Conservation (phyloP, 108 stramenopile genomes). For the Fistulifera solaris region DNA sequence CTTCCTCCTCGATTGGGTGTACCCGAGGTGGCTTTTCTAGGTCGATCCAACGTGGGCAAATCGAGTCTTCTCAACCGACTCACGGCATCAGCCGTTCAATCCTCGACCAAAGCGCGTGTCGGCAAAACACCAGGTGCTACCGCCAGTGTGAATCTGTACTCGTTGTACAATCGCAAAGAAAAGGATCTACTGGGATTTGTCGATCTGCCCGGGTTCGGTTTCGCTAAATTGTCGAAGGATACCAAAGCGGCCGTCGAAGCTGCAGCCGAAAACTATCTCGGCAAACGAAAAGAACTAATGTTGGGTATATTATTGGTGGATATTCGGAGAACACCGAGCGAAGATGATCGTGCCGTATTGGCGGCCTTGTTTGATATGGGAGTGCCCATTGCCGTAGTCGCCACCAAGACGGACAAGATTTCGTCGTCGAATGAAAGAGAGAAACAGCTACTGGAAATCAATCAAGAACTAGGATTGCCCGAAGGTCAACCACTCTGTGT, state of each 20-base stretch:
- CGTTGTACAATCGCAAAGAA: conserved; percentile 15
- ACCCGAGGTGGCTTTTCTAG: conserved; percentile 88
- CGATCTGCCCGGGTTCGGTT: conserved; percentile 94
- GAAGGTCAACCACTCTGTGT: conserved; percentile 70
- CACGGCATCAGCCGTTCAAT: not conserved
- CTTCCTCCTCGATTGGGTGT: conserved; percentile 65
- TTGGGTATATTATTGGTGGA: conserved; percentile 85
- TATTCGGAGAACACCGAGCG: conserved; percentile 66
- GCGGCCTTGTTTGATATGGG: conserved; percentile 82
- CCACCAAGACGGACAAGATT: conserved; percentile 87
- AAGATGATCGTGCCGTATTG: conserved; percentile 74
- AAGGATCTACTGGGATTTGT: conserved; percentile 61
- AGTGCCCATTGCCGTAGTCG: conserved; percentile 76
- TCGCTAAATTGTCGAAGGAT: conserved; percentile 85
- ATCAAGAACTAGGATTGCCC: conserved; percentile 58
- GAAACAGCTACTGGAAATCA: conserved; percentile 35
- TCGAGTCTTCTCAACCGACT: conserved; percentile 72
- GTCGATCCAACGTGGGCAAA: conserved; percentile 92
- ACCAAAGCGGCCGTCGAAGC: conserved; percentile 67
- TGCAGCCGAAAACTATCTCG: conserved; percentile 79
- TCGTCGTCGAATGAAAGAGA: conserved; percentile 28
- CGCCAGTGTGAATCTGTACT: conserved; percentile 73
- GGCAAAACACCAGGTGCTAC: conserved; percentile 85
- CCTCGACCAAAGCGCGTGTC: conserved; percentile 41
- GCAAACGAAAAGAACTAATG: conserved; percentile 70